phyloP scores from a whole-genome alignment of 2,329 filamentous ascomycete genomes.

The Fusarium torulosum region DNA sequence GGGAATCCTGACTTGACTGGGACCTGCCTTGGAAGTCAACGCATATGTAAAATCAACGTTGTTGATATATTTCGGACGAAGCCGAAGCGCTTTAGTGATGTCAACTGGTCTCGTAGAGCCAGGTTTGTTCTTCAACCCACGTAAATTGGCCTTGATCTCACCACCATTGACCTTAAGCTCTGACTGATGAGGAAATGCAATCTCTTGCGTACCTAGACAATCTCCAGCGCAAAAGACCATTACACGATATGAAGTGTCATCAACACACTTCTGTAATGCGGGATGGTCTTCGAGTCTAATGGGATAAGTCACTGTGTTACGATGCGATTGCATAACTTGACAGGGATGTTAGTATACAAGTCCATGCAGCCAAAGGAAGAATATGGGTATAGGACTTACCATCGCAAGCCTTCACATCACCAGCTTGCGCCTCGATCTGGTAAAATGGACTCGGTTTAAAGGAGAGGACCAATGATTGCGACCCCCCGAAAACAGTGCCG shows the following conservation, averaged over 20 bases:
- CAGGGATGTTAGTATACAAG: conserved; percentile 18
- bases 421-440: conserved; percentile 73
- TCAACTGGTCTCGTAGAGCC: conserved; percentile 95
- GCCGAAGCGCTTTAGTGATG: conserved; percentile 81
- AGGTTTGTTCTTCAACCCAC: conserved; percentile 95
- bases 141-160: conserved; percentile 91
- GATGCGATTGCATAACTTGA: conserved; percentile 67
- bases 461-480: conserved; percentile 35
- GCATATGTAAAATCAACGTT: conserved; percentile 90
- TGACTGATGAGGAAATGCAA: conserved; percentile 91
- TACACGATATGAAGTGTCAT: conserved; percentile 74
- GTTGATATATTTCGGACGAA: conserved; percentile 79
- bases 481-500: conserved; percentile 32
- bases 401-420: conserved; percentile 76
- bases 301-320: conserved; percentile 61
- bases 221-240: conserved; percentile 87
- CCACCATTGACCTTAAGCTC: conserved; percentile 91
- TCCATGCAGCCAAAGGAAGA: background rate
- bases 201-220: conserved; percentile 74
- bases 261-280: conserved; percentile 66
- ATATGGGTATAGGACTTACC: conserved; percentile 63
- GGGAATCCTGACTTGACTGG: conserved; percentile 27
- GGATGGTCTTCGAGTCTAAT: conserved; percentile 65
- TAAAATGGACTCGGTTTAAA: conserved; percentile 89
- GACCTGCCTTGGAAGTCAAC: conserved; percentile 83